Percentiles rank a stretch among this genome's conserved stretches.
Evolutionary conservation across 208 protist species (phyloP).

Genomic region (Trypanosoma mega): DNA sequence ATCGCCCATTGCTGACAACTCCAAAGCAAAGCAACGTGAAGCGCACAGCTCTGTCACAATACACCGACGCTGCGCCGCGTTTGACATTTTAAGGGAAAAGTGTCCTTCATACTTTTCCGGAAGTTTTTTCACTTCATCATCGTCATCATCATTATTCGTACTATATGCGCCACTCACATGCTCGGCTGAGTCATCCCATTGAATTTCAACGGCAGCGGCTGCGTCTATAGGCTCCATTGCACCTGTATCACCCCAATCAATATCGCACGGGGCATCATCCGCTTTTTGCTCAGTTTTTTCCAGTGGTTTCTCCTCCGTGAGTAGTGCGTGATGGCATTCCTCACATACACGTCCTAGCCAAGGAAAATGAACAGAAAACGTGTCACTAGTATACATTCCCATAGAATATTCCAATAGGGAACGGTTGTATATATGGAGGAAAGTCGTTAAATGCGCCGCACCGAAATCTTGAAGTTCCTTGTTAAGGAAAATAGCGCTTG

Average conservation of each 20-base stretch:
- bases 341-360: constrained; percentile 45
- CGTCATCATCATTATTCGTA: constrained; percentile 27
- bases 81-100: constrained; percentile 46
- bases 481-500: constrained; percentile 25
- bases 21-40: constrained; percentile 48
- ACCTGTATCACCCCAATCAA: constrained; percentile 65
- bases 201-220: constrained; percentile 20
- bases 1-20: constrained; percentile 28
- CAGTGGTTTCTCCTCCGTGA: background rate
- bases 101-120: constrained; percentile 19
- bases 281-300: background rate
- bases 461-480: constrained; percentile 35
- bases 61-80: constrained; percentile 34
- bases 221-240: constrained; percentile 5
- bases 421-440: constrained; percentile 42
- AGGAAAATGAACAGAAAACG: constrained; percentile 57
- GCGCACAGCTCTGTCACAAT: constrained; percentile 53
- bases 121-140: constrained; percentile 22
- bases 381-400: constrained; percentile 30
- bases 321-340: constrained; percentile 16
- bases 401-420: constrained; percentile 27
- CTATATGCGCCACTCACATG: constrained; percentile 35
- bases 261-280: constrained; percentile 28
- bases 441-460: constrained; percentile 15
- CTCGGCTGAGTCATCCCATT: constrained; percentile 10